Evolutionary conservation across 495 filamentous ascomycete genomes (phyloP).

Genomic region (Penicillium pancosmium): DNA sequence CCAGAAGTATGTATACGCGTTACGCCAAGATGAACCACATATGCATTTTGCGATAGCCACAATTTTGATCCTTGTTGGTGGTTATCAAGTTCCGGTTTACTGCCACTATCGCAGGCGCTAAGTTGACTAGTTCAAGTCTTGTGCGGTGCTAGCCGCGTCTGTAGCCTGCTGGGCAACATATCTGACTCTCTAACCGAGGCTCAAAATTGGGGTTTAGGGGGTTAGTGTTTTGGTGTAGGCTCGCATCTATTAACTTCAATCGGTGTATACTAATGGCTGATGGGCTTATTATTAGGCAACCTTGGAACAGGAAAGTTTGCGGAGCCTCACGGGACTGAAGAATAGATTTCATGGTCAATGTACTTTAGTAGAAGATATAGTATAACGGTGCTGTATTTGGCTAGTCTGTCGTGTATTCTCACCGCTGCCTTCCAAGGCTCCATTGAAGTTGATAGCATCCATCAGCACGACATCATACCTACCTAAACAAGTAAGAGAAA

Average conservation of each 20-base stretch:
- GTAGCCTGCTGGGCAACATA: conserved; percentile 3
- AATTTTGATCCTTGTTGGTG: not conserved
- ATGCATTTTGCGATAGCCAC: not conserved
- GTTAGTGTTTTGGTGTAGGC: too few species aligned
- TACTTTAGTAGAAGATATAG: too few species aligned
- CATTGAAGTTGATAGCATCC: not conserved
- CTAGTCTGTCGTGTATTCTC: not conserved
- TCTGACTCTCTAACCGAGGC: not conserved
- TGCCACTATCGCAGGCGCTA: not conserved
- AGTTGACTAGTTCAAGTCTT: not conserved
- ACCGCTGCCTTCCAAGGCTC: not conserved
- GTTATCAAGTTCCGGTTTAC: not conserved
- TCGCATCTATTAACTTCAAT: too few species aligned
- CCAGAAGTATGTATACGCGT: not conserved
- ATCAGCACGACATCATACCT: not conserved
- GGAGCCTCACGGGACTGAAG: not conserved
- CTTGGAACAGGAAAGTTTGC: not conserved
- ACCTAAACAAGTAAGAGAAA: not conserved
- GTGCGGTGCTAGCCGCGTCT: not conserved
- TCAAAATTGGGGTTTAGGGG: not conserved
- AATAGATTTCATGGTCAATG: too few species aligned
- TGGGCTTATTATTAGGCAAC: not conserved
- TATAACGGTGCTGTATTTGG: not conserved
- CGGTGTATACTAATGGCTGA: not conserved
- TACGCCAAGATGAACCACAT: conserved; percentile 1